Evolutionary conservation across 1,139 yeast genomes (phyloP), one percentile per base, ranked within the genome.

Genomic region (Magnusiomyces paraingens): DNA sequence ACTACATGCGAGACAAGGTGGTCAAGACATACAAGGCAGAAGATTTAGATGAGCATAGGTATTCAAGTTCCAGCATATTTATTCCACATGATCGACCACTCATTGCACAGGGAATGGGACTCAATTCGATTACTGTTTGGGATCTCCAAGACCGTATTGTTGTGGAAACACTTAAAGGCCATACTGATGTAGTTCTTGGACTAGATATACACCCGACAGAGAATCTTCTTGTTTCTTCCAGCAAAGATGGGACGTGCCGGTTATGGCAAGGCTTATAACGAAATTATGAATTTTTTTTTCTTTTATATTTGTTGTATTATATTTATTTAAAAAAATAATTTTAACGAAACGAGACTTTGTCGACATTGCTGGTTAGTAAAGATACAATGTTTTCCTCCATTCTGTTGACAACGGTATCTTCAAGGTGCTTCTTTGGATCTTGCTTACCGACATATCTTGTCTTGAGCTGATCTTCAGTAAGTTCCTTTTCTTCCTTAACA

Each of bases 371-470:
- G 18, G 96, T 87, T 66, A 91, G 77, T 62, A 93, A 80, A 43
- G 95, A 82, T 14, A 89, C 89, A 53, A 93, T 84, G 67, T 93
- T 94, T 53, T 89, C 95, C 70, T 93, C 99, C 64, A 94, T 81
- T 55, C 90, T 77, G 59, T 77, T 75, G 60, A 88, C 95, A 14
- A 96, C 95, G 1, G 95, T 86, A 61, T 89, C 97, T 50, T 86
- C 81, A 66, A 94, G 77, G 74, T 94, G 99, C 74, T 93, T 93
- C 81, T 94, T 94, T 50, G 99, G 99, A 70, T 94, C 99, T 71
- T 93, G 97, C 69, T 90, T 91, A 63, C 99, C 99, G 36, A 94
- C 98, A 66, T 91, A 94, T 68, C 99, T 82, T 10, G 97, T 93
- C 71, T 89, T 89, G 64, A 91, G 80, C 69, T 88, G 95, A 45